A percentile compares a stretch with the other conserved stretches of the same genome.
phyloP scores from a whole-genome alignment of 140 eudicot genomes.

The Anethum foeniculum region DNA sequence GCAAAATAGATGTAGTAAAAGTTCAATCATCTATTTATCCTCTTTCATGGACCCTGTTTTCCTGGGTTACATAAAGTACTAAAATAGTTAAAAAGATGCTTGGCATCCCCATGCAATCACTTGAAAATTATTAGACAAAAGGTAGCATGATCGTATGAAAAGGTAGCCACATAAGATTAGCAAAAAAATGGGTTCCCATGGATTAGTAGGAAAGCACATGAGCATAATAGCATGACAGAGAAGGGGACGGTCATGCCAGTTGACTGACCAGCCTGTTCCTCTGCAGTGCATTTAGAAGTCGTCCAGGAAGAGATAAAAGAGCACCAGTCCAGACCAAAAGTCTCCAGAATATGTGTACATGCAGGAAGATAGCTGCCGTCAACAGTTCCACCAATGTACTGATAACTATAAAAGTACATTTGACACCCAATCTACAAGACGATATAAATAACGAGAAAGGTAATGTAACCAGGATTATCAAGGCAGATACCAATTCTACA shows the following conservation, averaged over 20 bases:
- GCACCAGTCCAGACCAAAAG: constrained; percentile 36
- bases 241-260: background rate
- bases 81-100: too few relatives aligned
- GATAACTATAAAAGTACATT: constrained; percentile 35
- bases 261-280: constrained; percentile 52
- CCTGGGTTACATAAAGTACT: background rate
- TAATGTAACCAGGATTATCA: constrained; percentile 24
- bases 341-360: constrained; percentile 37
- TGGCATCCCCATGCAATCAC: background rate
- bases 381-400: constrained; percentile 58
- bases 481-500: constrained; percentile 22
- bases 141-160: background rate
- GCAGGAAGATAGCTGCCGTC: constrained; percentile 33
- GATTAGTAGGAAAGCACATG: background rate
- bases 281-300: constrained; percentile 51
- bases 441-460: constrained; percentile 35
- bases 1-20: background rate
- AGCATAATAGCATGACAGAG: background rate
- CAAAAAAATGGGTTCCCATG: background rate
- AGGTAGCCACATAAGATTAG: background rate
- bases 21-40: background rate
- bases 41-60: background rate
- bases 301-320: constrained; percentile 44
- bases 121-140: background rate
- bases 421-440: constrained; percentile 32